Conservation (phyloP, 192 early-diverging fungal genomes). For the Coemansia sp. region DNA sequence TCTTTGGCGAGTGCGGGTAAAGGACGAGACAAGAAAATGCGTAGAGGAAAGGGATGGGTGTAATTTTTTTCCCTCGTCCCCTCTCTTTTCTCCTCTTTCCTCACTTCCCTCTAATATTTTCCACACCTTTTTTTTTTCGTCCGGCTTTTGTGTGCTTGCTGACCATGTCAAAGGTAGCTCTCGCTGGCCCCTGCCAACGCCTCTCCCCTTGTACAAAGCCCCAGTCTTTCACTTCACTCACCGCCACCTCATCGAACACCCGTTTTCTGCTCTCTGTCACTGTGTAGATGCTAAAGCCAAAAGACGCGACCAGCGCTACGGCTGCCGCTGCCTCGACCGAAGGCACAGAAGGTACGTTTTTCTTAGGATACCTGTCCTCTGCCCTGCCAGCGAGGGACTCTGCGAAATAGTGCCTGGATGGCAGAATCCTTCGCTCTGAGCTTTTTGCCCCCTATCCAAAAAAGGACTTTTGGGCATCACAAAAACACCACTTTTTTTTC, state of each 20-base stretch:
- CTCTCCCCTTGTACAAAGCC: conserved; percentile 7
- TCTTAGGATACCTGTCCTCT: neutral
- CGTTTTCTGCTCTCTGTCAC: neutral
- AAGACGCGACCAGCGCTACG: conserved; percentile 1
- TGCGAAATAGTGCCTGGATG: neutral
- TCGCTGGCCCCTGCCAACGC: neutral
- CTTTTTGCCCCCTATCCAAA: neutral
- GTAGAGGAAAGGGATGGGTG: neutral
- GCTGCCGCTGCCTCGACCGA: conserved; percentile 2
- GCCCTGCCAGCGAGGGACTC: neutral
- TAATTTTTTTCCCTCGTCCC: conserved; percentile 3
- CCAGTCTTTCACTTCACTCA: neutral
- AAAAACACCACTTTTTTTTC: neutral
- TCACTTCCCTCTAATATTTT: neutral
- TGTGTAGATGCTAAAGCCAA: conserved; percentile 23
- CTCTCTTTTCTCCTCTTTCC: neutral
- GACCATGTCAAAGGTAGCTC: conserved; percentile 23
- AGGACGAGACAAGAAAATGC: neutral
- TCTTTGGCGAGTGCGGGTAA: neutral
- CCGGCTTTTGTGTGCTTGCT: conserved; percentile 3
- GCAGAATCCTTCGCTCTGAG: neutral
- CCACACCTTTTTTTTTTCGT: conserved; percentile 12
- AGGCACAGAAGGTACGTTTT: conserved; percentile 19
- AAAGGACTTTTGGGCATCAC: neutral
- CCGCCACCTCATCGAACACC: neutral